phyloP scores from a whole-genome alignment of 164 flowering plant species.

The Stephania yunnanensis region DNA sequence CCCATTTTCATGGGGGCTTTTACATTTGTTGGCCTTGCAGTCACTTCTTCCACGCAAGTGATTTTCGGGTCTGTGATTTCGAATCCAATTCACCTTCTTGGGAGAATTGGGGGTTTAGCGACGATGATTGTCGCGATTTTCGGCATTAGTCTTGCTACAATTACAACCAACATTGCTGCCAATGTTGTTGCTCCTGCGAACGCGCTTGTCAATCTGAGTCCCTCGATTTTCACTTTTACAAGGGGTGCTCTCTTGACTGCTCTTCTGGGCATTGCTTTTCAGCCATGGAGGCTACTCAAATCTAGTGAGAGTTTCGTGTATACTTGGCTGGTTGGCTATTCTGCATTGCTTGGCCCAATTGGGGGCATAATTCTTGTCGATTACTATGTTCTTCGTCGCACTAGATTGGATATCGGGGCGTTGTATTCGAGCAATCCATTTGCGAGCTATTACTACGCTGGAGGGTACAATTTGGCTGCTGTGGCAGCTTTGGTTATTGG shows the following conservation, averaged over 20 bases:
- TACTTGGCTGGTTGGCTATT: constrained; percentile 90
- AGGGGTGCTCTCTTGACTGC: constrained; percentile 77
- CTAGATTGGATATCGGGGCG: constrained; percentile 38
- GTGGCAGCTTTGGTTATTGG: constrained; percentile 54
- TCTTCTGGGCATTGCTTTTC: constrained; percentile 66
- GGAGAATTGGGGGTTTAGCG: constrained; percentile 47
- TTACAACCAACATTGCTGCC: constrained; percentile 89
- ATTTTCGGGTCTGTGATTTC: constrained; percentile 76
- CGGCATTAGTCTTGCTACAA: constrained; percentile 72
- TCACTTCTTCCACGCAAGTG: constrained; percentile 67
- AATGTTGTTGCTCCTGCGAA: constrained; percentile 95
- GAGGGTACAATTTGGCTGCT: constrained; percentile 72
- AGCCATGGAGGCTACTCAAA: constrained; percentile 83
- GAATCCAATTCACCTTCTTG: constrained; percentile 73
- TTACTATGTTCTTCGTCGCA: constrained; percentile 54
- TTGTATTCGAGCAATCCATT: constrained; percentile 49
- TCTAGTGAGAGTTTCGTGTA: constrained; percentile 89
- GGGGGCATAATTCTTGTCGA: constrained; percentile 70
- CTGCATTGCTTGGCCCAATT: constrained; percentile 87
- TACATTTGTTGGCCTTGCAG: constrained; percentile 89
- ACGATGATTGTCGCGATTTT: constrained; percentile 55
- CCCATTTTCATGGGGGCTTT: constrained; percentile 88
- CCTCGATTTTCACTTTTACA: constrained; percentile 61
- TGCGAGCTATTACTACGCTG: constrained; percentile 57
- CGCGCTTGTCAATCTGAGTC: constrained; percentile 79